Evolutionary conservation across 768 basidiomycete species (phyloP).

Genomic region (Lentinus tigrinus): DNA sequence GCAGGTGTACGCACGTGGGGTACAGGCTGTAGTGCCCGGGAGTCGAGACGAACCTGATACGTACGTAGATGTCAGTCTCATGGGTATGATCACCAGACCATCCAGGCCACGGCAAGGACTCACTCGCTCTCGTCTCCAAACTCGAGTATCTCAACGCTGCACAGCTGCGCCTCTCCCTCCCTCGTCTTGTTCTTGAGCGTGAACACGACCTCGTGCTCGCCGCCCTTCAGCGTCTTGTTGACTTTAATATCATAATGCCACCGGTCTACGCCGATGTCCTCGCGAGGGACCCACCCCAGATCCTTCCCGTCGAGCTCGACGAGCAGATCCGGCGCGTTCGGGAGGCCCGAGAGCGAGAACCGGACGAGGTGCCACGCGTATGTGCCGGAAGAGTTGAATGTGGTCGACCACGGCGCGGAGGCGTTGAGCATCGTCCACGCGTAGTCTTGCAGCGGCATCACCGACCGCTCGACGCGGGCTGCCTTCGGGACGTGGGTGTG

Average conservation of each 20-base stretch:
- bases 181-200: conserved; percentile 45
- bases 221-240: conserved; percentile 40
- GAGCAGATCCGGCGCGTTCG: conserved; percentile 47
- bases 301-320: conserved; percentile 62
- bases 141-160: conserved; percentile 72
- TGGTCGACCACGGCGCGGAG: conserved; percentile 54
- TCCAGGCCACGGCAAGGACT: no score
- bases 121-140: conserved; percentile 66
- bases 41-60: conserved; percentile 58
- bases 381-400: conserved; percentile 61
- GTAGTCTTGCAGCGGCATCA: conserved; percentile 75
- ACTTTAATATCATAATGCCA: conserved; percentile 71
- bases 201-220: conserved; percentile 61
- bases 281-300: conserved; percentile 56
- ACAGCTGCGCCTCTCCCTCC: conserved; percentile 67
- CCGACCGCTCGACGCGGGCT: conserved; percentile 62
- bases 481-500: neutral
- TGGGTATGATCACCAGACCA: no score
- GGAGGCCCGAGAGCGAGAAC: conserved; percentile 75
- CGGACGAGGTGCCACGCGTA: conserved; percentile 62
- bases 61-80: no score
- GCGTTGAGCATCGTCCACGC: conserved; percentile 73
- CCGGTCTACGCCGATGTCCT: conserved; percentile 62
- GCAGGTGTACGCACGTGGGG: conserved; percentile 57
- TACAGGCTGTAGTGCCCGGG: conserved; percentile 65